Base-by-base conservation (phyloP, 2,329 filamentous ascomycete genomes). In the Eutypella sp. region DNA sequence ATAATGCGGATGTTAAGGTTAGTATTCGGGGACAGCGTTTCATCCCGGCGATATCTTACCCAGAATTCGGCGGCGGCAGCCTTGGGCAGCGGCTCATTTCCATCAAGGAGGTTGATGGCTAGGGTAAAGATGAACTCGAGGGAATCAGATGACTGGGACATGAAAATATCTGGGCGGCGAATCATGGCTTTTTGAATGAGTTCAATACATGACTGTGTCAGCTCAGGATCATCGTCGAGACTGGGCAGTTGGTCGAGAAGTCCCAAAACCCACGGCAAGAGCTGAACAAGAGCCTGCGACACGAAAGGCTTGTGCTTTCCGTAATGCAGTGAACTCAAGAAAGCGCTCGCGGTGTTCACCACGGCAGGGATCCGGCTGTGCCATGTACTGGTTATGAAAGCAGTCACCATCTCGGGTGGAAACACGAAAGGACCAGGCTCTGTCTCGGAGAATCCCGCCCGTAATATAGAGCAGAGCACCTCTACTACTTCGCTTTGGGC, bases 351-450 rank as follows among this genome's bases (percentile, higher is more conserved):
- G 3, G 85, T 87, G 46, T 81, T 82, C 24, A 93, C 78, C 9
- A 91, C 73, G 4, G 78, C 75, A 2, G 85, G 85, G 31, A 89
- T 72, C 39, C 85, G 83, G 9, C 79, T 85, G n/a, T 76, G 68
- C 31, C 77, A 66, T 2, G 67, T 71, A 19, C 76, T 76, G 3
- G 76, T 72, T 40, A 93, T 73, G 60, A 87, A 85, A 36, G 81
- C 73, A 10, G 82, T 79, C n/a, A 87, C 79, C 51, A 81, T 73
- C 1, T 75, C 68, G 0, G 85, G 74, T 3, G 84, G 76, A 49
- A 95, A 81, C 8, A 91, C 87, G 56, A 93, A 92, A 1, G 87
- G 85, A 0, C 88, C 88, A 3, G 85, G 79, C 22, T 82, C 78
- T 0, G 74, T 77, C 63, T 95, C 89, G 1, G 83, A 83, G 57